Percentiles rank a stretch among this genome's conserved stretches.
Conservation (phyloP, 148 eudicot genomes). For the Nepenthes mirabilis region DNA sequence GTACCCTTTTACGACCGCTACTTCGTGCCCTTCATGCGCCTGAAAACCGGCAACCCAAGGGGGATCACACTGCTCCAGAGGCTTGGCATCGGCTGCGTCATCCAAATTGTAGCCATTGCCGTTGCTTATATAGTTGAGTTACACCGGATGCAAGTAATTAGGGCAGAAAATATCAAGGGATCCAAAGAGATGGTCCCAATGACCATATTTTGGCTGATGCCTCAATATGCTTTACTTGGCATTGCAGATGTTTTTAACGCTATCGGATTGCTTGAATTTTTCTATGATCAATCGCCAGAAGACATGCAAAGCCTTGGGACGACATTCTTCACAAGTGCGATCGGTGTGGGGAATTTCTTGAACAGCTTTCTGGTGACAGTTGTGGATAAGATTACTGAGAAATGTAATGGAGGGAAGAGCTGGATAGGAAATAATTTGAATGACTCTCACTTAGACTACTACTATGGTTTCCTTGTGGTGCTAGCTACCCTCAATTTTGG, state of each 20-base stretch:
- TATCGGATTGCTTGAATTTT: constrained; percentile 72
- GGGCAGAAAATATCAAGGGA: constrained; percentile 17
- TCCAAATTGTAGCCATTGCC: constrained; percentile 61
- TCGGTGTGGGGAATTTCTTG: constrained; percentile 73
- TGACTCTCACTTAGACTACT: constrained; percentile 71
- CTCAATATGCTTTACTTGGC: constrained; percentile 74
- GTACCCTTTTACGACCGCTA: constrained; percentile 72
- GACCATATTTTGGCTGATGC: constrained; percentile 60
- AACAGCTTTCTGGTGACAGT: constrained; percentile 70
- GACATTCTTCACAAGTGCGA: constrained; percentile 70
- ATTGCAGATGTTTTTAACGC: constrained; percentile 79
- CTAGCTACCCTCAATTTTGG: constrained; percentile 47
- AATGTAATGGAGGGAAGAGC: constrained; percentile 39
- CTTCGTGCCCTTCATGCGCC: constrained; percentile 61
- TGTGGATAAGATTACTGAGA: constrained; percentile 44
- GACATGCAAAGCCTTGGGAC: constrained; percentile 92
- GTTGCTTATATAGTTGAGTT: constrained; percentile 52
- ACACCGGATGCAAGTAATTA: constrained; percentile 43
- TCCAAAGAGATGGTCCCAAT: constrained; percentile 40
- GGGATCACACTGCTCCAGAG: constrained; percentile 73
- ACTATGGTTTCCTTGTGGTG: constrained; percentile 54
- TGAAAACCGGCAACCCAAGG: constrained; percentile 50
- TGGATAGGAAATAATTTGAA: constrained; percentile 87
- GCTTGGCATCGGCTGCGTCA: constrained; percentile 56
- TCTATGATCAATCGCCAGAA: constrained; percentile 84